These are phyloP conservation scores for Chaetothyriales sp. DNA, from an alignment of 2,329 filamentous ascomycete species.

Conservation along the genomic window DNA sequence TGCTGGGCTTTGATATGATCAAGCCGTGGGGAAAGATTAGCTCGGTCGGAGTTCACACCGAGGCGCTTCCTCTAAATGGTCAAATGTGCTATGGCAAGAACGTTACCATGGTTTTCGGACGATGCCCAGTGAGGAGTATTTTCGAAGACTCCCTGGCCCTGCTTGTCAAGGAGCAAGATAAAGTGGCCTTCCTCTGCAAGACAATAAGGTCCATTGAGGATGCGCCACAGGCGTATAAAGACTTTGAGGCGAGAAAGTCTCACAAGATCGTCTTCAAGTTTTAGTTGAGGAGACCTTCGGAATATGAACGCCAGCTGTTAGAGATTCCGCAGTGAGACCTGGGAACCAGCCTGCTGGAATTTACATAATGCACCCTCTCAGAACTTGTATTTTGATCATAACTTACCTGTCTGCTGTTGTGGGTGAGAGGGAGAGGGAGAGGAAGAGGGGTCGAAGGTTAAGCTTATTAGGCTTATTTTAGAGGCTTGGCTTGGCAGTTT, in stretches of 20 bases:
- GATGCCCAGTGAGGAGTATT: slow-evolving; percentile 17
- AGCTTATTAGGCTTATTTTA: no score
- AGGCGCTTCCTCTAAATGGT: slow-evolving; percentile 11
- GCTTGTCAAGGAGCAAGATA: slow-evolving; percentile 17
- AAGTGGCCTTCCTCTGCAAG: slow-evolving; percentile 16
- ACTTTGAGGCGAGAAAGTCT: slow-evolving; percentile 16
- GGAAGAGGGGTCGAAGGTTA: no score
- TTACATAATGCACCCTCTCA: no score
- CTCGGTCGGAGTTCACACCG: slow-evolving; percentile 17
- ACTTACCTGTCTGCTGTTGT: no score
- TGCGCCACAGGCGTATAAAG: slow-evolving; percentile 16
- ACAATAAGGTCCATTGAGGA: slow-evolving; percentile 17
- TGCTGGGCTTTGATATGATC: slow-evolving; percentile 17
- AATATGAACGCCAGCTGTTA: no score
- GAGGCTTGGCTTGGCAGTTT: no score
- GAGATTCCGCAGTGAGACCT: no score
- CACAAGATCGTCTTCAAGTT: slow-evolving; percentile 13
- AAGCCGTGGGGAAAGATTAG: slow-evolving; percentile 16
- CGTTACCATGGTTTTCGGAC: slow-evolving; percentile 16
- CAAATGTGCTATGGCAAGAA: slow-evolving; percentile 17
- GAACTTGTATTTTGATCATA: no score
- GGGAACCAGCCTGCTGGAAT: no score
- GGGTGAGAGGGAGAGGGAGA: no score
- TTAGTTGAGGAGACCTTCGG: background rate
- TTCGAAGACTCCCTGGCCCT: slow-evolving; percentile 16